Base-by-base conservation (phyloP, 768 basidiomycete genomes). In the Favolaschia claudopus region DNA sequence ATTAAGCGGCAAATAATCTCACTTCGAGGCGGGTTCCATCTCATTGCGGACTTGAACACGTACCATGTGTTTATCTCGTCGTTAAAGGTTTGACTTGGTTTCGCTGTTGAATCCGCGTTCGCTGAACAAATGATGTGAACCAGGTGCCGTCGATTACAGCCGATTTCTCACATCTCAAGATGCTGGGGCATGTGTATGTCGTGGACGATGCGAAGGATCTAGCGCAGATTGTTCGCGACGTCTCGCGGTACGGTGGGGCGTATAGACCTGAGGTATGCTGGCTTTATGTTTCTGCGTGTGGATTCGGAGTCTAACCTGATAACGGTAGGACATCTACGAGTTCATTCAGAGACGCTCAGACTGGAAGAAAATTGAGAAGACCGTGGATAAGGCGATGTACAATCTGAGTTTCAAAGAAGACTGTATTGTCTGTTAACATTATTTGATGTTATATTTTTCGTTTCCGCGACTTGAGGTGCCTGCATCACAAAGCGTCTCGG, bases 331-430 rank as follows among this genome's bases (percentile, higher is more conserved):
- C 70, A 82, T 98, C 47, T 98, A 98, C 71, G 96, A 99, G 73
- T 96, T 98, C 67, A 92, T 98, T 67, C 93, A 95, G 70, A 81
- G 96, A 20, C 83, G 96, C 31, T 91, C 93, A 7, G 96, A 99
- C 72, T 99, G 96, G 96, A 96, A 97, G 78, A 96, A 93, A 78
- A 99, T 99, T 58, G 96, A 99, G 73, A 96, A 94, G 75, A 89
- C 86, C 25, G 97, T 99, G 46, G 93, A 95, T 77, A 93, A 94
- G 79, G 88, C 93, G 45, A 95, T 95, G 93, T 95, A 95, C 75
- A 94, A 91, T 73, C 74, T 95, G 47, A 92, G 90, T 71, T 93
- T 96, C 69, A 95, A 92, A 69, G 95, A 97, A 71, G 95, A 97
- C 70, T 97, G 95, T 79, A 68, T 86, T 45, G 70, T 85, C 55